These are phyloP conservation scores for Draba incana DNA, from an alignment of 345 rosid species.

Conservation along the genomic window DNA sequence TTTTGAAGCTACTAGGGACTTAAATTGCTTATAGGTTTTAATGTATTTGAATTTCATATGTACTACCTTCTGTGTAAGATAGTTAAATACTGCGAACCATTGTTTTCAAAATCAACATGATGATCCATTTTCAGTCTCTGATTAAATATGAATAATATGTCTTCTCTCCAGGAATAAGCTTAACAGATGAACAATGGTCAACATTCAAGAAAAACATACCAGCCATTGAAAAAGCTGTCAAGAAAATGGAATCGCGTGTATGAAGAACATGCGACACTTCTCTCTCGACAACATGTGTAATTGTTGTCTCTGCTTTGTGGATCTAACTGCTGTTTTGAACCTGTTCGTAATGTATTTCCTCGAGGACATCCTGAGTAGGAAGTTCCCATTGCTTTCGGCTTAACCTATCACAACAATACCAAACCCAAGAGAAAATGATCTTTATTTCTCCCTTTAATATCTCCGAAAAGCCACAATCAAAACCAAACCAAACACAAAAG, in stretches of 20 bases:
- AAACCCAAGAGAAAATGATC: no score
- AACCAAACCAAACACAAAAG: no score
- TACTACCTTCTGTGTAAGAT: neutral
- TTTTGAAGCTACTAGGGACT: no score
- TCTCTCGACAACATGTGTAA: neutral
- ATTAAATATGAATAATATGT: neutral
- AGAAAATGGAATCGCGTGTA: conserved; percentile 64
- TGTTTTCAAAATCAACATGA: no score
- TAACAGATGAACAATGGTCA: conserved; percentile 89
- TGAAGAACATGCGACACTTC: conserved; percentile 14
- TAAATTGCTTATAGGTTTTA: no score
- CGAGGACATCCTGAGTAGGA: conserved; percentile 1
- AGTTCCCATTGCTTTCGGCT: neutral
- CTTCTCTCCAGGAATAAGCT: conserved; percentile 70
- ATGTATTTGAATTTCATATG: no score
- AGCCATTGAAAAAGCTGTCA: conserved; percentile 70
- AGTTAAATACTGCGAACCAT: neutral
- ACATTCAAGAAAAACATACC: conserved; percentile 60
- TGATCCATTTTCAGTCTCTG: neutral
- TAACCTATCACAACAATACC: neutral
- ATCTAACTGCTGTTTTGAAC: conserved; percentile 8
- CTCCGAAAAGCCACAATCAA: no score
- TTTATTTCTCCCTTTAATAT: no score
- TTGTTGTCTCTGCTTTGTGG: conserved; percentile 14
- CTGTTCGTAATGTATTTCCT: conserved; percentile 16